phyloP scores from a whole-genome alignment of 257 asterid genomes.

The Ilex asprella region DNA sequence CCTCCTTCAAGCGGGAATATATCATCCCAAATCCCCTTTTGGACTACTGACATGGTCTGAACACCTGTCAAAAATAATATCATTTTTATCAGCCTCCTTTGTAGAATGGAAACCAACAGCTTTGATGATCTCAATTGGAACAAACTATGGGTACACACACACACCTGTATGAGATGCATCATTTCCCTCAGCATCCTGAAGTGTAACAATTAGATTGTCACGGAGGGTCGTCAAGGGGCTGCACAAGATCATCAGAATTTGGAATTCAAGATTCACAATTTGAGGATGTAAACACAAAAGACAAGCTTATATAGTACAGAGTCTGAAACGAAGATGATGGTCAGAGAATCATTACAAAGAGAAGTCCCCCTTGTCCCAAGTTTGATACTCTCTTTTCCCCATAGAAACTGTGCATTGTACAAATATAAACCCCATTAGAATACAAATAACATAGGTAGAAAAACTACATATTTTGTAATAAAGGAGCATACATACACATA shows the following conservation, averaged over 20 bases:
- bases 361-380: conserved; percentile 71
- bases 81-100: conserved; percentile 1
- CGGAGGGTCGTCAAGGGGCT: conserved; percentile 74
- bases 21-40: conserved; percentile 91
- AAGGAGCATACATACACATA: neutral
- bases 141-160: neutral
- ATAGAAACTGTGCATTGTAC: conserved; percentile 54
- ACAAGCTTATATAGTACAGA: too few species aligned
- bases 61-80: conserved; percentile 39
- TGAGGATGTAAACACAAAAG: neutral
- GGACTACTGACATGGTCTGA: conserved; percentile 57
- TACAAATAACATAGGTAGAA: neutral
- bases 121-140: neutral
- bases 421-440: conserved; percentile 1
- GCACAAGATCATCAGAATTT: conserved; percentile 22
- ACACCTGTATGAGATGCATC: conserved; percentile 66
- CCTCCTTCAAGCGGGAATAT: conserved; percentile 57
- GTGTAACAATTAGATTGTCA: conserved; percentile 58
- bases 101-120: neutral
- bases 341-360: conserved; percentile 57
- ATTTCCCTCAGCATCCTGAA: conserved; percentile 71
- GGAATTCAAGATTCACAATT: neutral
- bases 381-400: conserved; percentile 72
- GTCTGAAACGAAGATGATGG: conserved; percentile 14
- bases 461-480: too few species aligned